phyloP scores from a whole-genome alignment of 108 stramenopile species.

The Fragilariopsis cylindrus region DNA sequence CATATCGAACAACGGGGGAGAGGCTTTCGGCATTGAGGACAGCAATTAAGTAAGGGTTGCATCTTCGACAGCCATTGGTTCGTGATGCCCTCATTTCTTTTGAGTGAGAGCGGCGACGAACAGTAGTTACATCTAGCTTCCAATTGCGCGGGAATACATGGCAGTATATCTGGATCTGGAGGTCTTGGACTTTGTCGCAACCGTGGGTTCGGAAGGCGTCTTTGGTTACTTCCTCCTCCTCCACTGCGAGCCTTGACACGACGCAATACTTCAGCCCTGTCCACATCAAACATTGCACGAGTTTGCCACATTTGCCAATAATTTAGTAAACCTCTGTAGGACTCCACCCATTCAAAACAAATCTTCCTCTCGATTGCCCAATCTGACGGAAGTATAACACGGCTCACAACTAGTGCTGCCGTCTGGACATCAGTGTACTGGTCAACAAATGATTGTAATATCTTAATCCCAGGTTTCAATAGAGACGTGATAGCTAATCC shows the following conservation, averaged over 20 bases:
- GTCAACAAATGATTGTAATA: conserved; percentile 80
- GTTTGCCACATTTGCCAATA: conserved; percentile 82
- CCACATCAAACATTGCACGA: conserved; percentile 81
- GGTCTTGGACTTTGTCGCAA: conserved; percentile 28
- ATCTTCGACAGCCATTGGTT: conserved; percentile 81
- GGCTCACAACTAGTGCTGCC: conserved; percentile 72
- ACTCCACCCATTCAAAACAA: conserved; percentile 79
- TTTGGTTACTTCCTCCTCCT: conserved; percentile 3
- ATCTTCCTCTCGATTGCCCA: conserved; percentile 63
- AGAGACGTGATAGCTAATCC: conserved; percentile 80
- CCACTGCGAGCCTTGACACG: conserved; percentile 37
- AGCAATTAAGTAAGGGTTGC: conserved; percentile 84
- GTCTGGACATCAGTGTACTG: conserved; percentile 73
- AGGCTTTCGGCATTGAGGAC: conserved; percentile 89
- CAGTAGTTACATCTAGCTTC: conserved; percentile 90
- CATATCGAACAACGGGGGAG: conserved; percentile 87
- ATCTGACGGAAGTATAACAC: conserved; percentile 65
- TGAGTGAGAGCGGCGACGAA: conserved; percentile 63
- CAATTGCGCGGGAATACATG: conserved; percentile 46
- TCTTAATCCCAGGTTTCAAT: conserved; percentile 68
- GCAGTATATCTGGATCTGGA: conserved; percentile 34
- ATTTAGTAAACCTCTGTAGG: conserved; percentile 71
- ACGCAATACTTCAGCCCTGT: conserved; percentile 65
- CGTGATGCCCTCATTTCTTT: conserved; percentile 60
- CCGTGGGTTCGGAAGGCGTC: conserved; percentile 10